A percentile compares a stretch with the other conserved stretches of the same genome.
Evolutionary conservation across 805 yeast species (phyloP).

Genomic region (Grigorovia yakushimaensis): DNA sequence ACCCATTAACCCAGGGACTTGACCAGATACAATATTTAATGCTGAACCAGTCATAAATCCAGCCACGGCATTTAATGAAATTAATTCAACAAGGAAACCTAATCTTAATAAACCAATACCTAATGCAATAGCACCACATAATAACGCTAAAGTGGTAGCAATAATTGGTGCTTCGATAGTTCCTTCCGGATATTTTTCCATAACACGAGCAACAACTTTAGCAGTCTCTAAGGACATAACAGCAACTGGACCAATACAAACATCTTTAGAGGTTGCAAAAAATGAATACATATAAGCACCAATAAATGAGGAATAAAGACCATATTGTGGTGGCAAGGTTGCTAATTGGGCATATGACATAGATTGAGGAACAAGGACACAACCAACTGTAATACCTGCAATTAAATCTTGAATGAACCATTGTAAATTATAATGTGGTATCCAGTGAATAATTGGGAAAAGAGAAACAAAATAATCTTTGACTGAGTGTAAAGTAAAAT

Average conservation of each 20-base stretch:
- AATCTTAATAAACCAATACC: constrained; percentile 76
- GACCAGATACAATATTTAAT: constrained; percentile 70
- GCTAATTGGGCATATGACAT: constrained; percentile 94
- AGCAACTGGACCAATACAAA: constrained; percentile 93
- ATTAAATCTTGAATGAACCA: constrained; percentile 80
- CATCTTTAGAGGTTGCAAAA: constrained; percentile 93
- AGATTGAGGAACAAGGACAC: constrained; percentile 87
- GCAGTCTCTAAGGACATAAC: constrained; percentile 86
- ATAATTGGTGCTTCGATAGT: constrained; percentile 51
- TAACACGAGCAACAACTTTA: constrained; percentile 61
- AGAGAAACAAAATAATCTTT: constrained; percentile 46
- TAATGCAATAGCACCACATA: constrained; percentile 78
- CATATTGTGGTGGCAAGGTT: constrained; percentile 70
- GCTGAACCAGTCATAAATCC: constrained; percentile 97
- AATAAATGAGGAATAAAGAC: constrained; percentile 82
- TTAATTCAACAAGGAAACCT: constrained; percentile 82
- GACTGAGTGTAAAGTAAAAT: constrained; percentile 29
- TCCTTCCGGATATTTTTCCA: constrained; percentile 36
- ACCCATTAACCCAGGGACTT: constrained; percentile 82
- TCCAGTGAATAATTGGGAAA: constrained; percentile 80
- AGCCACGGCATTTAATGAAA: constrained; percentile 83
- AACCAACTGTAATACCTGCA: constrained; percentile 91
- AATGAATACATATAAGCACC: constrained; percentile 84
- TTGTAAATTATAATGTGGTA: constrained; percentile 64
- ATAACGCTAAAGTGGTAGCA: constrained; percentile 68